These are phyloP conservation scores for Eimeria necatrix DNA, from an alignment of 169 alveolate species.

Conservation along the genomic window DNA sequence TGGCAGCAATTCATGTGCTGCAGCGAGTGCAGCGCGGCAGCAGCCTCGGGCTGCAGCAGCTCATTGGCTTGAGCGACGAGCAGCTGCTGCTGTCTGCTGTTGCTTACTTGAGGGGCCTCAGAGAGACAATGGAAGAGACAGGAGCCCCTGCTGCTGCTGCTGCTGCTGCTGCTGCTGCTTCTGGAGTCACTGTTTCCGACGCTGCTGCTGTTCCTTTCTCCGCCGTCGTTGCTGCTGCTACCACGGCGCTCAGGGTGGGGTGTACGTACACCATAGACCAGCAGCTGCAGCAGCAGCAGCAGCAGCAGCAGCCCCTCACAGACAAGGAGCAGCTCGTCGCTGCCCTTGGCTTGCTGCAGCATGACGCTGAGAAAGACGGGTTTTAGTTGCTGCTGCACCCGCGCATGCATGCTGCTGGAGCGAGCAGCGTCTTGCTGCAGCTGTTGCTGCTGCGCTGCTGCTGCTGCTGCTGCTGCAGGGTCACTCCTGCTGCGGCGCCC, in stretches of 20 bases:
- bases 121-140: conserved; percentile 5
- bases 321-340: conserved; percentile 20
- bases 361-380: conserved; percentile 27
- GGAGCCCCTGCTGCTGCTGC: conserved; percentile 18
- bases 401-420: not conserved
- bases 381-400: not conserved
- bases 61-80: conserved; percentile 36
- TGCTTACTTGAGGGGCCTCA: not conserved
- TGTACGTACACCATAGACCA: conserved; percentile 57
- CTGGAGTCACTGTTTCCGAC: not conserved
- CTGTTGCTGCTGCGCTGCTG: not conserved
- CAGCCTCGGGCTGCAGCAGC: conserved; percentile 42
- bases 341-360: conserved; percentile 51
- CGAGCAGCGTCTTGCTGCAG: not conserved
- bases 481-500: no score
- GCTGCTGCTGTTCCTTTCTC: conserved; percentile 31
- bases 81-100: conserved; percentile 63
- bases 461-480: no score
- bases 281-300: conserved; percentile 44
- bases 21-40: conserved; percentile 46
- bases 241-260: conserved; percentile 29
- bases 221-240: conserved; percentile 61
- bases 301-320: not conserved
- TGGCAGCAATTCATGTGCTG: conserved; percentile 57
- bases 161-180: conserved; percentile 30